Base-by-base conservation (phyloP, 495 filamentous ascomycete genomes). In the Parathielavia hyrcaniae region DNA sequence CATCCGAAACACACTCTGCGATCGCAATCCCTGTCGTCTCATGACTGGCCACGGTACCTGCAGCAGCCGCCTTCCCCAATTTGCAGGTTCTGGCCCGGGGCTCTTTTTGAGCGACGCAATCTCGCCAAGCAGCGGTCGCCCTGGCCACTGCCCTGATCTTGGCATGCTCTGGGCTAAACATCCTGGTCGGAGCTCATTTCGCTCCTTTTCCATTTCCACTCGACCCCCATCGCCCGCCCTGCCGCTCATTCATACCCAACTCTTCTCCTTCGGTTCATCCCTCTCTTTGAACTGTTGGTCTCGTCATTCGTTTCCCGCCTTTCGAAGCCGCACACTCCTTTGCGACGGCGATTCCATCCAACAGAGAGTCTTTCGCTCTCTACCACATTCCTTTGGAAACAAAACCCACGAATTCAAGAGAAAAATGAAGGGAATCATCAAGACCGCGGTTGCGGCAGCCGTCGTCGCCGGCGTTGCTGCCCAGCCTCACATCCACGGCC, bases 351-450 rank as follows among this genome's bases (percentile, higher is more conserved):
- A 46, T 68, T 74, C 70, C 68, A 69, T 68, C 74, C 77, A 79
- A 78, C 72, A 76, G 77, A 80, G 77, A 76, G 75, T 71, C 63
- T 59, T 35, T 57, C 36, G 53, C 76, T 79, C 78, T 81, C 79
- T 77, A 75, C 69, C 75, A 82, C 79, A 78, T 77, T 82, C 79
- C 58, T 82, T 82, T 81, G 77, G 79, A 77, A 77, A n/a, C n/a
- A 17, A 35, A 20, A 66, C 57, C 54, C 62, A 48, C 52, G 50
- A 68, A 62, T 22, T 16, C 53, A 63, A 53, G 63, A 40, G 10
- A 0, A 48, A 20, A 16, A 82, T 83, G 80, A 80, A 75, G 72
- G 68, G 70, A 50, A 62, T 77, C 56, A 45, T 75, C 52, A 67
- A 70, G 49, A 56, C 75, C 39, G 77, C 76, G 64, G 54, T 81